A percentile compares a stretch with the other conserved stretches of the same genome.
Conservation (phyloP, 257 asterid genomes). For the Paraleonurus japonicus region DNA sequence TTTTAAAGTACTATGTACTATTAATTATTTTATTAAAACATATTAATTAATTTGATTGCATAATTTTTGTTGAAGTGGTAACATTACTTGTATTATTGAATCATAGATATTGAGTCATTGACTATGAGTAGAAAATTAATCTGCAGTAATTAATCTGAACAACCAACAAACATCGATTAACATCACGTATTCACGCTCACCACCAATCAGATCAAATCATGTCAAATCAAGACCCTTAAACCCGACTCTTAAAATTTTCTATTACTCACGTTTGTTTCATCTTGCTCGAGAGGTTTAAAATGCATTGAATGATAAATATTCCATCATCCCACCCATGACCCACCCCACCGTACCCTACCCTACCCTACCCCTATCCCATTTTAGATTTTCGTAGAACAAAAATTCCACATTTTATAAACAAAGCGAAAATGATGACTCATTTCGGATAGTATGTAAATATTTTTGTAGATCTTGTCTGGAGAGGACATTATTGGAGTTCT, state of each 20-base stretch:
- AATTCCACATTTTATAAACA: slow-evolving; percentile 36
- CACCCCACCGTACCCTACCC: slow-evolving; percentile 33
- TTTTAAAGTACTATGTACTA: too few species aligned
- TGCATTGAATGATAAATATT: slow-evolving; percentile 27
- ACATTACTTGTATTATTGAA: not conserved
- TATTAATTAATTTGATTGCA: too few species aligned
- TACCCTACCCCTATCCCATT: slow-evolving; percentile 24
- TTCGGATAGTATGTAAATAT: not conserved
- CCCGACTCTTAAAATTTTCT: not conserved
- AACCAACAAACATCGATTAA: not conserved
- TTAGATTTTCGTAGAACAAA: slow-evolving; percentile 25
- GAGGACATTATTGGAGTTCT: not conserved
- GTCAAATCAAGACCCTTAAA: slow-evolving; percentile 23
- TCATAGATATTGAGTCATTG: too few species aligned
- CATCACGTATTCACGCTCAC: not conserved
- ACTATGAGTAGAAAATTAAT: not conserved
- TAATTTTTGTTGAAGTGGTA: too few species aligned
- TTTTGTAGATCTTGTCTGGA: not conserved
- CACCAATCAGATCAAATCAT: not conserved
- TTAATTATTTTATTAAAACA: too few species aligned
- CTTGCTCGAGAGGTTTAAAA: slow-evolving; percentile 16
- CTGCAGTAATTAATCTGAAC: not conserved
- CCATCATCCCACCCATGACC: slow-evolving; percentile 40
- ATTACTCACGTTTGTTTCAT: slow-evolving; percentile 21
- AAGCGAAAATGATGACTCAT: slow-evolving; percentile 14